These are phyloP conservation scores for Debaryomycetaceae sp. DNA, from an alignment of 1,139 yeast species.

Conservation along the genomic window DNA sequence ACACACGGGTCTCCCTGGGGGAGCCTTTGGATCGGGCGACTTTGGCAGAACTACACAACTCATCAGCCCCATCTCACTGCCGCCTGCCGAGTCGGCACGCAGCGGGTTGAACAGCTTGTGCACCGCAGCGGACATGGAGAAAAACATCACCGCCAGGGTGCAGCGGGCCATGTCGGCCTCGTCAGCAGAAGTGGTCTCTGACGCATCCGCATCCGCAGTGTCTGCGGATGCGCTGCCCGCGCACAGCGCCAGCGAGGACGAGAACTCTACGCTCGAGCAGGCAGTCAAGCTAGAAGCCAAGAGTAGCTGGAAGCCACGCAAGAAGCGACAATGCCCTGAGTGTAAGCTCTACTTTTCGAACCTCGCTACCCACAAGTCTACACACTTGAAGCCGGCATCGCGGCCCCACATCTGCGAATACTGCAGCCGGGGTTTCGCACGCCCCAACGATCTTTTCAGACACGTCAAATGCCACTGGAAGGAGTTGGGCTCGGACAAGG, in stretches of 20 bases:
- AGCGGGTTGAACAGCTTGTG: slow-evolving; percentile 1
- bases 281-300: slow-evolving; percentile 4
- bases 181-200: not conserved
- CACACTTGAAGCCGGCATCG: slow-evolving; percentile 69
- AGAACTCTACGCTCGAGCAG: not conserved
- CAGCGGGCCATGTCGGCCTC: not conserved
- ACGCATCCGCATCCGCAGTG: not conserved
- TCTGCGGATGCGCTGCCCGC: not conserved
- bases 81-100: not conserved
- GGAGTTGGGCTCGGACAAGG: slow-evolving; percentile 52
- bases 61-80: slow-evolving; percentile 1
- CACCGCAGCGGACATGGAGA: not conserved
- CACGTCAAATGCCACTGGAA: slow-evolving; percentile 84
- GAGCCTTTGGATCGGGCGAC: not conserved
- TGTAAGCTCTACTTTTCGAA: slow-evolving; percentile 76
- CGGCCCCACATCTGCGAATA: slow-evolving; percentile 76
- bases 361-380: slow-evolving; percentile 80
- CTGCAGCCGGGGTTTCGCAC: slow-evolving; percentile 81
- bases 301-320: slow-evolving; percentile 48
- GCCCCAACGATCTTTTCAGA: slow-evolving; percentile 81
- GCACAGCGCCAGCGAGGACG: slow-evolving; percentile 1
- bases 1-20: not conserved
- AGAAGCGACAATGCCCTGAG: slow-evolving; percentile 81
- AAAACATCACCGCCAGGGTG: not conserved
- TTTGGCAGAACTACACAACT: not conserved